Evolutionary conservation across 306 rosid species (phyloP).

Genomic region (Phaseolus lunatus): DNA sequence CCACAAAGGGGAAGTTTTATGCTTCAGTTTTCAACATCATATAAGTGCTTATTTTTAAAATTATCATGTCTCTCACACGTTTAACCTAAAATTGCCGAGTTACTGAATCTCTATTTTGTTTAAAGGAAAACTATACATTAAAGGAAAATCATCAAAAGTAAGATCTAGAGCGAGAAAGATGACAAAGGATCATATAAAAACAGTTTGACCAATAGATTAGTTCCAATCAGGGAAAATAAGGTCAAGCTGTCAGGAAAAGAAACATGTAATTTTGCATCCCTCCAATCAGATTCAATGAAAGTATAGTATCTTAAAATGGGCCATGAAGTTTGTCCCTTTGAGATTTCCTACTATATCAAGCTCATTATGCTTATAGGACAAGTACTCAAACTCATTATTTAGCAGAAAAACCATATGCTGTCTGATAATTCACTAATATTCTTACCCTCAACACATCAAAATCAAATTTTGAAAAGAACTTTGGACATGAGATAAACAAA

Average conservation of each 20-base stretch:
- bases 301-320: not conserved
- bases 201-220: not conserved
- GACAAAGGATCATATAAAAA: not conserved
- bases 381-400: not conserved
- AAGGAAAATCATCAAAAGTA: too few relatives aligned
- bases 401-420: not conserved
- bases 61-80: not conserved
- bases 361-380: not conserved
- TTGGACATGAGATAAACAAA: not conserved
- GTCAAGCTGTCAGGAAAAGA: not conserved
- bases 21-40: not conserved
- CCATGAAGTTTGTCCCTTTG: not conserved
- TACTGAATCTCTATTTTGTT: not conserved
- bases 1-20: slow-evolving; percentile 6
- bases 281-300: not conserved
- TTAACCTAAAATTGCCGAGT: not conserved
- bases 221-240: not conserved
- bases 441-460: not conserved
- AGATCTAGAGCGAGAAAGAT: not conserved
- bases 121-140: too few relatives aligned
- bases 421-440: not conserved
- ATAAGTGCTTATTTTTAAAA: not conserved
- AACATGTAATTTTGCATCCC: not conserved
- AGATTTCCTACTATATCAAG: not conserved
- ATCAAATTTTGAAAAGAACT: not conserved